A percentile compares a stretch with the other conserved stretches of the same genome.
Evolutionary conservation across 2,329 filamentous ascomycete species (phyloP).

Genomic region (Phaeophleospora eucalypticola): DNA sequence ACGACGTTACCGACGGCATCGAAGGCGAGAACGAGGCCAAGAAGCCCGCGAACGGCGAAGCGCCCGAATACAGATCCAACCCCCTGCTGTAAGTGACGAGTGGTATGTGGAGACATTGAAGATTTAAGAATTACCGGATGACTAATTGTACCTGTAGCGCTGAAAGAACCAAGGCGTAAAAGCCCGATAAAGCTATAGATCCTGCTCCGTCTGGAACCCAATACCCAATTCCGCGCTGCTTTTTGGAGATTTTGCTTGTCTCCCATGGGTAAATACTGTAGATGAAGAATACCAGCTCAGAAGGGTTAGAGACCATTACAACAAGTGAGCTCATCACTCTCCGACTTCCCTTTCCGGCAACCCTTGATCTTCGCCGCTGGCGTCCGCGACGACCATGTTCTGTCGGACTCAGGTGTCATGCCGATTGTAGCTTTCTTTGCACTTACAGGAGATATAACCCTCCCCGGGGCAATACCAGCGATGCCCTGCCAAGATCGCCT

Average conservation of each 20-base stretch:
- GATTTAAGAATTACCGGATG: neutral
- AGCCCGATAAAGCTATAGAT: neutral
- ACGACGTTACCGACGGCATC: conserved; percentile 48
- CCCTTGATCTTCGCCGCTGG: too few species aligned
- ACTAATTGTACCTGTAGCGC: neutral
- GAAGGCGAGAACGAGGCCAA: conserved; percentile 48
- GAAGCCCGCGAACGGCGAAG: conserved; percentile 52
- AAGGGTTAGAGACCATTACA: too few species aligned
- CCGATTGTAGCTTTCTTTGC: too few species aligned
- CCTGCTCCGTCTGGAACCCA: neutral
- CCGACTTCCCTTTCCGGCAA: too few species aligned
- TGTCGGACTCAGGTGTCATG: too few species aligned
- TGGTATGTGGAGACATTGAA: neutral
- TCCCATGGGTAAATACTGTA: too few species aligned
- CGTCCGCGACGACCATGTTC: too few species aligned
- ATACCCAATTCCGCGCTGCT: neutral
- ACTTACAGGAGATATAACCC: too few species aligned
- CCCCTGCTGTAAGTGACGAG: conserved; percentile 52
- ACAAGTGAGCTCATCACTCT: too few species aligned
- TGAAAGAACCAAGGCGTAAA: neutral
- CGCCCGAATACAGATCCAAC: conserved; percentile 61
- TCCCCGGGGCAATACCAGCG: too few species aligned
- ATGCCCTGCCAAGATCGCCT: too few species aligned
- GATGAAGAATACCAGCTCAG: too few species aligned
- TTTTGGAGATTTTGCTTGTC: neutral